Evolutionary conservation across 805 yeast genomes (phyloP).

Genomic region (Starmerella bombi): DNA sequence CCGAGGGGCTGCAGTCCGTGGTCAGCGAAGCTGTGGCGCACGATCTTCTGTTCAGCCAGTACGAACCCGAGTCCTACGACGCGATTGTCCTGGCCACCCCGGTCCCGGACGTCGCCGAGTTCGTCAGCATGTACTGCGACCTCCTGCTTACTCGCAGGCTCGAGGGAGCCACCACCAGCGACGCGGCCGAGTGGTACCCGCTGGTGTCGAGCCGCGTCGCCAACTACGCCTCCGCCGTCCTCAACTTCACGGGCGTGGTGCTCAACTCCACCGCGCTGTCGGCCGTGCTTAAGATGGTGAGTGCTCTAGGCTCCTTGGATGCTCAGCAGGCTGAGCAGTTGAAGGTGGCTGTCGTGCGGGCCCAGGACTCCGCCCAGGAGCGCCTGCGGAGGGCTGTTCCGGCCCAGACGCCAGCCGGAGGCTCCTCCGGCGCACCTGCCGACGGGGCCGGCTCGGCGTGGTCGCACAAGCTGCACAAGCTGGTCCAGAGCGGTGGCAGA

Average conservation of each 20-base stretch:
- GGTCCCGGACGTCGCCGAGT: conserved; percentile 4
- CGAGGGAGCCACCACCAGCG: not conserved
- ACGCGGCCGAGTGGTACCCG: conserved; percentile 21
- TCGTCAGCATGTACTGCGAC: conserved; percentile 8
- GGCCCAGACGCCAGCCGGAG: conserved; percentile 1
- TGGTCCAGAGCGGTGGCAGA: conserved; percentile 8
- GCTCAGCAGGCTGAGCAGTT: conserved; percentile 41
- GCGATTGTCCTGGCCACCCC: conserved; percentile 5
- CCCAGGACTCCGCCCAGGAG: conserved; percentile 10
- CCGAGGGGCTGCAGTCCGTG: conserved; percentile 6
- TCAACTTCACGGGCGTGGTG: conserved; percentile 55
- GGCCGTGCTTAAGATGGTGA: conserved; percentile 41
- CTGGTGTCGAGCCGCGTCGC: conserved; percentile 40
- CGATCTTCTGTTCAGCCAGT: conserved; percentile 39
- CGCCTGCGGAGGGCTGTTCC: not conserved
- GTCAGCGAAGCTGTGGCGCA: conserved; percentile 58
- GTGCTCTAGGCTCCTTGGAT: conserved; percentile 34
- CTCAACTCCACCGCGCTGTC: conserved; percentile 50
- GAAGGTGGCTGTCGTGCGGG: conserved; percentile 34
- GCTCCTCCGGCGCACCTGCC: not conserved
- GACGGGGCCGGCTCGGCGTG: not conserved
- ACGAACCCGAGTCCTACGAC: not conserved
- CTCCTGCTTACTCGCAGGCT: conserved; percentile 14
- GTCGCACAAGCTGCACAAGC: not conserved
- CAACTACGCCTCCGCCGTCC: conserved; percentile 42